Percentiles rank a stretch among this genome's conserved stretches.
These are phyloP conservation scores for Melampsora larici-populina DNA, from an alignment of 1,284 basidiomycete genomes.

Conservation along the genomic window DNA sequence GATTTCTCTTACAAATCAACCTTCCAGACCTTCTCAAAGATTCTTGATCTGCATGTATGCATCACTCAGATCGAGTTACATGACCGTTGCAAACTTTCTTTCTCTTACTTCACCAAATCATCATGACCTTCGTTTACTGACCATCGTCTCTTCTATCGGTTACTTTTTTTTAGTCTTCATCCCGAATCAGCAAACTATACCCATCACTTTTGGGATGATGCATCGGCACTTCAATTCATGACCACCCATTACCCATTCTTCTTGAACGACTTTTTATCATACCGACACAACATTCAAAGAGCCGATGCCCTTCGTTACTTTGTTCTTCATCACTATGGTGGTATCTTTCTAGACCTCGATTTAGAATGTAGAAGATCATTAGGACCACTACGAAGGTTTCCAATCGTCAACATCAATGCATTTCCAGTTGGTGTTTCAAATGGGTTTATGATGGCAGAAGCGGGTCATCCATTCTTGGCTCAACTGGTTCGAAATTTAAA, in stretches of 20 bases:
- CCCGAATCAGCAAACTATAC: conserved; percentile 41
- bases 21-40: background rate
- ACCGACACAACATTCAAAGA: conserved; percentile 43
- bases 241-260: conserved; percentile 37
- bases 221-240: conserved; percentile 39
- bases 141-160: background rate
- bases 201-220: conserved; percentile 43
- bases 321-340: conserved; percentile 43
- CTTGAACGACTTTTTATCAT: conserved; percentile 35
- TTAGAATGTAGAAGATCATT: conserved; percentile 40
- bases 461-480: conserved; percentile 42
- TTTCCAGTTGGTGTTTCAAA: conserved; percentile 45
- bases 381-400: conserved; percentile 37
- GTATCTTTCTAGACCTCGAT: conserved; percentile 45
- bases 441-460: conserved; percentile 44
- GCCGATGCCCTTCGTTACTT: conserved; percentile 44
- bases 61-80: background rate
- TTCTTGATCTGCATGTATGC: conserved; percentile 13
- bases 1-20: background rate
- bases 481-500: conserved; percentile 34
- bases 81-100: too few relatives aligned
- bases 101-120: too few relatives aligned
- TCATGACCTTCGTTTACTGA: background rate
- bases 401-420: conserved; percentile 45
- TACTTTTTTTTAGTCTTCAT: conserved; percentile 23